Evolutionary conservation across 1,284 basidiomycete species (phyloP).

Genomic region (Taiwanofungus camphoratus): DNA sequence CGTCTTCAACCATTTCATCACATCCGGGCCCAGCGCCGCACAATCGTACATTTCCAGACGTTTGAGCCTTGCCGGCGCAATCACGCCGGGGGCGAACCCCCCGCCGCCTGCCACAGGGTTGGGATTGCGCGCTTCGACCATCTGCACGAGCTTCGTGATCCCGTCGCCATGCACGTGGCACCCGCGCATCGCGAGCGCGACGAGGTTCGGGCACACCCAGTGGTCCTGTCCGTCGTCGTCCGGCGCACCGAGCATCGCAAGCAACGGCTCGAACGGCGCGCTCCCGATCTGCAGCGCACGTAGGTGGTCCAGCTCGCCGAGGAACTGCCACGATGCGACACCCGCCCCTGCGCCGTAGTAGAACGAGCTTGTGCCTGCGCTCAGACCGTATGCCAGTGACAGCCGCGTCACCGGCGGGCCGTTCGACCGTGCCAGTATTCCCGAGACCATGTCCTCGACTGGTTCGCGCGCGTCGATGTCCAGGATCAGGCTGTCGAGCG

Average conservation of each 20-base stretch:
- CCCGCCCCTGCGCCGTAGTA: slow-evolving; percentile 38
- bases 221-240: slow-evolving; percentile 47
- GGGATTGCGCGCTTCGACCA: slow-evolving; percentile 66
- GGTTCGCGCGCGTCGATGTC: slow-evolving; percentile 66
- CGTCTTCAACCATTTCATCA: slow-evolving; percentile 55
- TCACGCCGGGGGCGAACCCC: slow-evolving; percentile 16
- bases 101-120: slow-evolving; percentile 28
- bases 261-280: slow-evolving; percentile 54
- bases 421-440: slow-evolving; percentile 51
- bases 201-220: slow-evolving; percentile 60
- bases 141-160: slow-evolving; percentile 56
- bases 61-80: slow-evolving; percentile 43
- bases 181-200: slow-evolving; percentile 48
- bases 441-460: slow-evolving; percentile 58
- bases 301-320: slow-evolving; percentile 41
- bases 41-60: slow-evolving; percentile 61
- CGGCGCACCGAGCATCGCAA: slow-evolving; percentile 48
- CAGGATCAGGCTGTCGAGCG: slow-evolving; percentile 48
- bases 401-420: slow-evolving; percentile 50
- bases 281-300: slow-evolving; percentile 56
- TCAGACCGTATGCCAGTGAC: slow-evolving; percentile 51
- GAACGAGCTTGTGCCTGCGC: slow-evolving; percentile 29
- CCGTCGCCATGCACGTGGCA: slow-evolving; percentile 57
- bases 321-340: slow-evolving; percentile 44
- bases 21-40: slow-evolving; percentile 54